A percentile compares a stretch with the other conserved stretches of the same genome.
Conservation (phyloP, 345 rosid species). For the Hypericum androsaemum region DNA sequence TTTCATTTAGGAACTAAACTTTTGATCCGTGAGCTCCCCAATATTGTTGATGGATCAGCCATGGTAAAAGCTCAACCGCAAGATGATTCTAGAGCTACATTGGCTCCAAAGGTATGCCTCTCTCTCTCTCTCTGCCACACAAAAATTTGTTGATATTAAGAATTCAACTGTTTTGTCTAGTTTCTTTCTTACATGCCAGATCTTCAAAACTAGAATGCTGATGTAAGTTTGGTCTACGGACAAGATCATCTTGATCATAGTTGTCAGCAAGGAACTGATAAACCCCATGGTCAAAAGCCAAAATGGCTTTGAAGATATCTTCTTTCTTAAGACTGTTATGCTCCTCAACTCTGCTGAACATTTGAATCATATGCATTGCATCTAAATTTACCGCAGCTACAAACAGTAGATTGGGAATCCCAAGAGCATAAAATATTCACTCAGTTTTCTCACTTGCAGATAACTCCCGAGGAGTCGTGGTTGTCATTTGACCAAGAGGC, state of each 20-base stretch:
- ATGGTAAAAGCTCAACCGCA: slow-evolving; percentile 60
- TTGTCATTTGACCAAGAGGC: slow-evolving; percentile 71
- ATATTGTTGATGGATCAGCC: slow-evolving; percentile 70
- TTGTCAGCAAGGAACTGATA: too few species aligned
- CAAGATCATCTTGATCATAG: too few species aligned
- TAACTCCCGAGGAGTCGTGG: slow-evolving; percentile 84
- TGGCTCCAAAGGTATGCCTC: slow-evolving; percentile 70
- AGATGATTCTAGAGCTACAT: slow-evolving; percentile 76
- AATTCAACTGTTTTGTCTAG: too few species aligned
- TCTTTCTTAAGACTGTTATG: too few species aligned
- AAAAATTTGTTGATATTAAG: background rate
- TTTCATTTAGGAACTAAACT: slow-evolving; percentile 64
- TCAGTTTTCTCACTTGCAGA: slow-evolving; percentile 30
- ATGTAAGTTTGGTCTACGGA: too few species aligned
- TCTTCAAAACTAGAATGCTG: too few species aligned
- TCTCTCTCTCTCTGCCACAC: background rate
- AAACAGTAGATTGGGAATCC: too few species aligned
- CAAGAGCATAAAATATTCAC: background rate
- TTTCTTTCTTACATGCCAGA: background rate
- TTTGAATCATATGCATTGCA: too few species aligned
- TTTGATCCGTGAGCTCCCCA: slow-evolving; percentile 63
- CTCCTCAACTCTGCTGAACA: too few species aligned
- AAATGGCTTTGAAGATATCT: too few species aligned
- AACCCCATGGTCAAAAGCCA: too few species aligned
- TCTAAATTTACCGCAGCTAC: too few species aligned